Percentiles rank a stretch among this genome's conserved stretches.
Evolutionary conservation across 2,329 filamentous ascomycete species (phyloP).

Genomic region (Pyrenochaeta sp.): DNA sequence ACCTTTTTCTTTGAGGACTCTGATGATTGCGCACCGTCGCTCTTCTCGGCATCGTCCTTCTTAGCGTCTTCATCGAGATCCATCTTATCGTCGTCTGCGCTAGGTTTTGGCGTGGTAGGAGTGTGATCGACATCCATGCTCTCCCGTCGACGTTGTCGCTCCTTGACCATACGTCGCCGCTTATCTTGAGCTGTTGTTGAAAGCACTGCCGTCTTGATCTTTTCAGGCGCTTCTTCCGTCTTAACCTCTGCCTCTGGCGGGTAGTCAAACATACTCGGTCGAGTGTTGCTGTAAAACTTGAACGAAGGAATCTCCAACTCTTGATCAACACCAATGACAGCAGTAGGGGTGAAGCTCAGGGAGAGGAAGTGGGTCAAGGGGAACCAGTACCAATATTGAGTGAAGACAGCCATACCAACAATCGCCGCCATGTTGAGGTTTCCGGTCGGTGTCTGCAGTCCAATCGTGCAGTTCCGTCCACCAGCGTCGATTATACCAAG

Average conservation of each 20-base stretch:
- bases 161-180: conserved; percentile 91
- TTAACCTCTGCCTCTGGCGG: conserved; percentile 97
- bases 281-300: conserved; percentile 94
- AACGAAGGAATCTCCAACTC: conserved; percentile 92
- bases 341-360: conserved; percentile 94
- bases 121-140: conserved; percentile 94
- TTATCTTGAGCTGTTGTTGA: conserved; percentile 98
- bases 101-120: conserved; percentile 75
- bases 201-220: conserved; percentile 93
- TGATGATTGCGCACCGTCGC: conserved; percentile 61
- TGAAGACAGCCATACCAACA: conserved; percentile 97
- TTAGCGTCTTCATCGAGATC: conserved; percentile 66
- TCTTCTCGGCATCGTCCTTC: conserved; percentile 55
- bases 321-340: conserved; percentile 92
- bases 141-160: conserved; percentile 85
- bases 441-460: conserved; percentile 95
- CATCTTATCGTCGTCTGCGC: conserved; percentile 81
- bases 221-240: conserved; percentile 88
- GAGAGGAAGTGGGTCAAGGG: conserved; percentile 97
- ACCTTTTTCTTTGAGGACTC: conserved; percentile 82
- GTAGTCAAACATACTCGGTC: conserved; percentile 96
- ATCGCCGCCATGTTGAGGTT: conserved; percentile 99
- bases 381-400: conserved; percentile 99
- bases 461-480: conserved; percentile 97
- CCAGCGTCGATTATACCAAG: conserved; percentile 98